Evolutionary conservation across 2,329 filamentous ascomycete species (phyloP), one percentile per base, ranked within the genome.

Genomic region (Sclerotinia nivalis): DNA sequence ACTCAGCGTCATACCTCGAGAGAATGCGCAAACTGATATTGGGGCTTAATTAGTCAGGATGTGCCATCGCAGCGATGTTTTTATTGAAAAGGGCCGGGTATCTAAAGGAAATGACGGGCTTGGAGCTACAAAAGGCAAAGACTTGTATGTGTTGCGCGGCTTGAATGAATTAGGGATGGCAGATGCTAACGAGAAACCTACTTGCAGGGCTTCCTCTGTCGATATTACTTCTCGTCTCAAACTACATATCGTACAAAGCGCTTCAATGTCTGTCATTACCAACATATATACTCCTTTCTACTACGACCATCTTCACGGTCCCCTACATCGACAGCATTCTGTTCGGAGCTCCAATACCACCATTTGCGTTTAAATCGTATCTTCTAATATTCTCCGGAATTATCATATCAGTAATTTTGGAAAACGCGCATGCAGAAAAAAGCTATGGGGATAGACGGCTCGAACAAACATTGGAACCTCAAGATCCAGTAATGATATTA

Each of bases 261-360:
- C 68, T 69, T 20, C 68, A 69, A 59, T 69, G 34, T 34, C 61
- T 69, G n/a, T 56, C 68, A n/a, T 47, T 69, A 25, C 68, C 68
- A 40, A 66, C 68, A 28, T 69, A 59, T 52, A 69, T 69, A 37
- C 60, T 69, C 12, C 61, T 69, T 28, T 66, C 68, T 25, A 69
- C 60, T n/a, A 66, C 68, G 25, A 69, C 68, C 7, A 50, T 66
- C 43, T 69, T 69, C 43, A 66, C 54, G 1, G 68, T 66, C 31
- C 68, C 60, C 18, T 69, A 69, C 40, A 25, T 69, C 13, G 58
- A 69, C 22, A 69, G 49, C 49, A 55, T 69, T n/a, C 6, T 69
- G 10, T 66, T 69, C 20, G 68, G 68, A n/a, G 45, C 60, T 18
- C 28, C 50, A 15, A 66, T 66, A 18, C 60, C 61, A 2, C 34